phyloP scores from a whole-genome alignment of 108 stramenopile genomes.

The Aurantiochytrium sp. region DNA sequence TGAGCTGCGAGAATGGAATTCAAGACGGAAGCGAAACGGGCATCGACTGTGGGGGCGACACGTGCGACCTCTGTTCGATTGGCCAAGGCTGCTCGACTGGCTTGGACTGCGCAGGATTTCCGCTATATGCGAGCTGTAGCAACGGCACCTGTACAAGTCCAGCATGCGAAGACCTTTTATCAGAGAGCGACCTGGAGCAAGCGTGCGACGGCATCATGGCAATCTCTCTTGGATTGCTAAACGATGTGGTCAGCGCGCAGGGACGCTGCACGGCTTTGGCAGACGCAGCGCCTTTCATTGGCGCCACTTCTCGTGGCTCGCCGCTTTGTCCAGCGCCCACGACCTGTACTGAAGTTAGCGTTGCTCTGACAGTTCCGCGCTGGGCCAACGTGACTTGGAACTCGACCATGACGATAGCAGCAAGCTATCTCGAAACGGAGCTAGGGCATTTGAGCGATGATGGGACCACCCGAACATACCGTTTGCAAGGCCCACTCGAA shows the following conservation, averaged over 20 bases:
- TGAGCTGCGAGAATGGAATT: neutral
- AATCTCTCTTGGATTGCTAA: neutral
- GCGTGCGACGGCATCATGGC: neutral
- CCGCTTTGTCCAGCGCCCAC: neutral
- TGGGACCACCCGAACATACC: neutral
- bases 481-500: neutral
- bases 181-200: neutral
- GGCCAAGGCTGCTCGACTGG: neutral
- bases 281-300: neutral
- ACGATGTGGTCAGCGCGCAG: neutral
- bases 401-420: neutral
- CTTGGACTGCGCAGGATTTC: neutral
- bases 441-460: neutral
- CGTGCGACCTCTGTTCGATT: neutral
- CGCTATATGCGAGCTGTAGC: neutral
- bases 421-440: neutral
- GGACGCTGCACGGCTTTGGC: neutral
- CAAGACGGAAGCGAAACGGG: neutral
- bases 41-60: neutral
- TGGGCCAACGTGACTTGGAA: neutral
- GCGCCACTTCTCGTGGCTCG: neutral
- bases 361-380: neutral
- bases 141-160: neutral
- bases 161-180: neutral
- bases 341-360: neutral